A percentile compares a stretch with the other conserved stretches of the same genome.
Evolutionary conservation across 495 filamentous ascomycete genomes (phyloP).

Genomic region (Cairneyella variabilis): DNA sequence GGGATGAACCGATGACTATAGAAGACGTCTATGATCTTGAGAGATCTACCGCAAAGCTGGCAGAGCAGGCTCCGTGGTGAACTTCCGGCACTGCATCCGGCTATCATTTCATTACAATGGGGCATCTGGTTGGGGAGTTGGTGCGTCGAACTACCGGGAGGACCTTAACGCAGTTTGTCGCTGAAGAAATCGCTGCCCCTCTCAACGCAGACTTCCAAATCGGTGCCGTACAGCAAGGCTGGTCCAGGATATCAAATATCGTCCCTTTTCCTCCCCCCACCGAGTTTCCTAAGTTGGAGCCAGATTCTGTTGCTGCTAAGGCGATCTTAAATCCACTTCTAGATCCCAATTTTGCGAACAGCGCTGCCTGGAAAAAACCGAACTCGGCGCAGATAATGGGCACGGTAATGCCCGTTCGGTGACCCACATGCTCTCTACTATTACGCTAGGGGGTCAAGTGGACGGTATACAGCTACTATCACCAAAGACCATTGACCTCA

Average conservation of each 20-base stretch:
- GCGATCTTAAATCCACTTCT: neutral
- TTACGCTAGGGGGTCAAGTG: neutral
- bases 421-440: neutral
- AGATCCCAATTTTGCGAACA: neutral
- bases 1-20: slow-evolving; percentile 29
- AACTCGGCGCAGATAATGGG: neutral
- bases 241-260: neutral
- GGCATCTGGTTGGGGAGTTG: slow-evolving; percentile 38
- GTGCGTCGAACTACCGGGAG: slow-evolving; percentile 23
- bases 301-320: neutral
- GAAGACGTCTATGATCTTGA: slow-evolving; percentile 32
- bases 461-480: neutral
- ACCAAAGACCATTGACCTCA: neutral
- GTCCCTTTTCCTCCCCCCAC: neutral
- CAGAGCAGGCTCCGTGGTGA: slow-evolving; percentile 40
- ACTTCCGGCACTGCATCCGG: slow-evolving; percentile 36
- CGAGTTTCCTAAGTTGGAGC: neutral
- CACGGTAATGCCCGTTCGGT: neutral
- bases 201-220: neutral
- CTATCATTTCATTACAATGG: slow-evolving; percentile 38
- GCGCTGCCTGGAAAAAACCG: neutral
- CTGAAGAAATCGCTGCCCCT: neutral
- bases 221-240: neutral
- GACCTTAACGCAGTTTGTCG: neutral
- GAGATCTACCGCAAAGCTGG: slow-evolving; percentile 30